Evolutionary conservation across 1,284 basidiomycete species (phyloP), one percentile per base, ranked within the genome.

Genomic region (Marasmius fiardii): DNA sequence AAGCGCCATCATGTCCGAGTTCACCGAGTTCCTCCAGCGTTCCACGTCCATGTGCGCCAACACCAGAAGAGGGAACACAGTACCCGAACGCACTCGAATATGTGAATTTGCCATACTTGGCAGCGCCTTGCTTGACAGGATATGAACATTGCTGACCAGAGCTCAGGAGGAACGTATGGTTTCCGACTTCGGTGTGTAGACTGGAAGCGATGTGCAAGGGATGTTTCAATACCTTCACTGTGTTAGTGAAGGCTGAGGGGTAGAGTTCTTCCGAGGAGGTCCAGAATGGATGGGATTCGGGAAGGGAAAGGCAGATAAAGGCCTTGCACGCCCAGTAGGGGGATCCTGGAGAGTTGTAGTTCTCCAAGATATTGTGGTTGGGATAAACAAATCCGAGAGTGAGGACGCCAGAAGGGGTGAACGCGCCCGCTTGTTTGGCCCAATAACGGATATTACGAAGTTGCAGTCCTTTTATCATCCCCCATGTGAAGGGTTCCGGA

Each of bases 261-360:
- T 83, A 86, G 1, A 80, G 75, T 55, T 85, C 82, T 67, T 91
- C 88, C 20, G 75, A 62, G 0, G 81, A 72, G 0, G 79, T 65
- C 89, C 88, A 91, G 76, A 90, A 90, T 0, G 86, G 85, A 64
- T 90, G 87, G 0, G 75, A 71, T 16, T 79, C 74, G 0, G 85
- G 78, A 1, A 89, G 75, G 2, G 85, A 75, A n/a, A 91, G 79
- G 4, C 84, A 72, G 41, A 86, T 75, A 68, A 91, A 91, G 1
- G 87, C 84, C 64, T 91, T 90, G 75, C 86, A 90, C 64, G 83
- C 87, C 89, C 89, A 91, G 69, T 91, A 92, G 1, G 86, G 85
- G n/a, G 86, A 89, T 52, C 87, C 87, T 1, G 88, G 86, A 0
- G 86, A 88, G 66, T 90, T 90, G 72, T 92, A 90, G 70, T 88